Evolutionary conservation across 495 filamentous ascomycete species (phyloP), one percentile per base, ranked within the genome.

Genomic region (Neurospora sublineolata): DNA sequence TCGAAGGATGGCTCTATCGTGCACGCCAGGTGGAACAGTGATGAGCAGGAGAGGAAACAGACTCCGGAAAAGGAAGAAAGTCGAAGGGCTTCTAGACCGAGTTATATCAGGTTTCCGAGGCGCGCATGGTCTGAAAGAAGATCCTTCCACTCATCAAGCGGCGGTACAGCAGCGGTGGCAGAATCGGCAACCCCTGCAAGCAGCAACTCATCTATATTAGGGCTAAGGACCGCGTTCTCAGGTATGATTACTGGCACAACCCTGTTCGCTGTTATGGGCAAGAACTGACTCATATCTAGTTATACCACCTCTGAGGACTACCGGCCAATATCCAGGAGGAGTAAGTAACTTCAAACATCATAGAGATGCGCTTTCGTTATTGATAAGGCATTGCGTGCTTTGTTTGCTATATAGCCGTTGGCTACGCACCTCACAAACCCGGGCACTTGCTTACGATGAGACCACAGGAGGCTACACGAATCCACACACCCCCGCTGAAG

Each of bases 401-500:
- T 73, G 12, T 74, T 75, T 30, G 78, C 79, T 76, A 77, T 76
- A n/a, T 9, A 46, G 7, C 42, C 10, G 23, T 37, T 30, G 42
- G 36, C n/a, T 42, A 12, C 23, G 33, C 8, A 20, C 33, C 23
- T 58, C 11, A 7, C 16, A 16, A 10, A 23, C n/a, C 23, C 16
- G 23, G 3, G 12, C 18, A 20, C 4, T 39, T 72, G 40, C 70
- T 72, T 1, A 75, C 74, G 27, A 64, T 18, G 14, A 60, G 27
- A 4, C 23, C 16, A 12, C 68, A 87, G 84, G 83, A 86, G 75
- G 84, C 85, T 10, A 82, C 67, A 7, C 80, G 85, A 11, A 75
- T 87, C 0, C 75, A 80, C 46, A 85, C 87, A 27, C 87, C 87
- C 0, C 81, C 84, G 0, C 76, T 83, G 30, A 79, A 76, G 52